Evolutionary conservation across 176 grass and related monocot genomes (phyloP).

Genomic region (Dendrocalamus sinicus): DNA sequence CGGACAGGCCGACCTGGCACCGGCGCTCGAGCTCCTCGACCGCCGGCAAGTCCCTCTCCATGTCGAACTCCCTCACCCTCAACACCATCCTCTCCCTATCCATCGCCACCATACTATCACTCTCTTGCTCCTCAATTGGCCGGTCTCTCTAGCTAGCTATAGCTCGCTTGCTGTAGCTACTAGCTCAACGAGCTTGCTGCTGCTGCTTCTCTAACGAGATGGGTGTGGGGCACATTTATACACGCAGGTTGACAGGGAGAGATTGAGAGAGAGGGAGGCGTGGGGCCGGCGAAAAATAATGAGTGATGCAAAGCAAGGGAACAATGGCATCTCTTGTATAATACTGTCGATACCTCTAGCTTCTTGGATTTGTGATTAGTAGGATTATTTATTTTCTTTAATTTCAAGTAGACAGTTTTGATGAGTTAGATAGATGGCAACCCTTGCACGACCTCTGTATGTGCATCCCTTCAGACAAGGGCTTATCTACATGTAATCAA

Average conservation of each 20-base stretch:
- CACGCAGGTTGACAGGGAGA: constrained; percentile 8
- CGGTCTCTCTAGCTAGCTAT: constrained; percentile 10
- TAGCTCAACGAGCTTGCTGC: constrained; percentile 6
- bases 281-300: constrained; percentile 2
- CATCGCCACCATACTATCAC: constrained; percentile 24
- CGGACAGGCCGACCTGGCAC: constrained; percentile 60
- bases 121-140: not conserved
- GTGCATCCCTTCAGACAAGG: not conserved
- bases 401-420: not conserved
- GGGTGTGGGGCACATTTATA: constrained; percentile 40
- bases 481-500: not conserved
- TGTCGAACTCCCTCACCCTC: constrained; percentile 60
- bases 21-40: constrained; percentile 63
- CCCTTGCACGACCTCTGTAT: not conserved
- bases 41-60: constrained; percentile 60
- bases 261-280: not conserved
- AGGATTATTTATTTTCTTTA: not conserved
- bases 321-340: not conserved
- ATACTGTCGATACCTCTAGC: not conserved
- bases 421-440: not conserved
- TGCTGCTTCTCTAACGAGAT: not conserved
- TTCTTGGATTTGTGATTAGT: constrained; percentile 35
- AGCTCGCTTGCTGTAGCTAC: not conserved
- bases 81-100: constrained; percentile 18
- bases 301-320: not conserved